phyloP scores from a whole-genome alignment of 108 stramenopile genomes.

The Conticribra weissflogii region DNA sequence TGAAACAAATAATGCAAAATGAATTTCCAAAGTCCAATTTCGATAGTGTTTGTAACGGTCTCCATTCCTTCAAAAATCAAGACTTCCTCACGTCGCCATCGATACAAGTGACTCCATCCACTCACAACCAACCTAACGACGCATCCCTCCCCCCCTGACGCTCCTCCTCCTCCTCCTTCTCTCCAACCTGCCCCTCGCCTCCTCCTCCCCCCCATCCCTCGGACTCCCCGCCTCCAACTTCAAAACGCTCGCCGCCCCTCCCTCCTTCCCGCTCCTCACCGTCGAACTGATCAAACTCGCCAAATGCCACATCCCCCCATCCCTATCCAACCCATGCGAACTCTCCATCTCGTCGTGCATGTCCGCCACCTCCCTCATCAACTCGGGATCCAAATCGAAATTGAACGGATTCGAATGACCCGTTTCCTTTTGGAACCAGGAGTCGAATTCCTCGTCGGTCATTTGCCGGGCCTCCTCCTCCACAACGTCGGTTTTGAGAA shows the following conservation, averaged over 20 bases:
- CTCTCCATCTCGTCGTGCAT: constrained; percentile 66
- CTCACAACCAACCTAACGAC: no score
- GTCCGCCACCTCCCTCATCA: constrained; percentile 85
- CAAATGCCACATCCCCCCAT: constrained; percentile 90
- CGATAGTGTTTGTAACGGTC: no score
- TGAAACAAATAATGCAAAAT: no score
- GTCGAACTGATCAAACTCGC: constrained; percentile 72
- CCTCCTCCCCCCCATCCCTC: constrained; percentile 40
- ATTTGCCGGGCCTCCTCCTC: constrained; percentile 29
- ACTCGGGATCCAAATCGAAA: constrained; percentile 73
- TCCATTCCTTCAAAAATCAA: no score
- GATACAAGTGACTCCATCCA: no score
- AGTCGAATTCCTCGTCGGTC: constrained; percentile 64
- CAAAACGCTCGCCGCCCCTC: constrained; percentile 47
- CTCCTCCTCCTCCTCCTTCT: constrained; percentile 30
- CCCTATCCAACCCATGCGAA: constrained; percentile 70
- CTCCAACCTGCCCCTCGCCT: constrained; percentile 32
- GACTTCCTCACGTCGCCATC: no score
- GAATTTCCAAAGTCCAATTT: no score
- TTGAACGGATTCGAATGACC: constrained; percentile 72
- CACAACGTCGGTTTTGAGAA: constrained; percentile 50
- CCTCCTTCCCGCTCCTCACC: constrained; percentile 80
- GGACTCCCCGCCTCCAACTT: constrained; percentile 71
- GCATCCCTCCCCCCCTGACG: no score
- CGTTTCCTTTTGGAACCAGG: constrained; percentile 82